Base-by-base conservation (phyloP, 805 yeast genomes). In the Wickerhamiella cacticola region DNA sequence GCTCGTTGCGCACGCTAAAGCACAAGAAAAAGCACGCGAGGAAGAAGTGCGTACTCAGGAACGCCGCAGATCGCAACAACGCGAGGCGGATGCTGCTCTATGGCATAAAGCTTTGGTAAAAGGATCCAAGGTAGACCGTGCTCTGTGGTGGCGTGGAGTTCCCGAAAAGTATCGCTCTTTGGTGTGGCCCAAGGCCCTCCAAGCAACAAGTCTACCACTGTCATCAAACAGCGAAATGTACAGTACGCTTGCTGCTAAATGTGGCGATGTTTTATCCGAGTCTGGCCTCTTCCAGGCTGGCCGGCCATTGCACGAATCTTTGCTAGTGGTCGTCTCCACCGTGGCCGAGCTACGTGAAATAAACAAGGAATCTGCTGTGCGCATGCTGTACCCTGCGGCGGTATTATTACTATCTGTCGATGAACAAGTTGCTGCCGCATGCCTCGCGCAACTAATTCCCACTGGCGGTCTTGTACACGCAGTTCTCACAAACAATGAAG, bases 111-210 rank as follows among this genome's bases (percentile, higher is more conserved):
- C 63, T 36, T 67, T 74, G 7, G 68, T 64, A 46, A 44, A 35
- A 22, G 40, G 40, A n/a, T 6, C 41, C 19, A 44, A 44, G 21
- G 19, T 44, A 3, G 28, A 24, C 5, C 64, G 79, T 40, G 79
- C 76, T 51, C 59, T 76, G 26, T 75, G 79, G 75, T 77, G 82
- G 82, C 62, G 79, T 29, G 79, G 79, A 3, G 57, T 78, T 2
- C 78, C 82, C 1, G 29, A 55, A n/a, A 56, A 57, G 18, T 55
- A 68, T 5, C 64, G 87, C 39, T 59, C 65, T 4, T 58, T 60
- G 9, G 65, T 79, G 2, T 81, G 87, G 87, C 57, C 61, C 50
- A 60, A 29, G 26, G 43, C 31, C 10, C 26, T 44, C 2, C 35
- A 18, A 13, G 35, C 19, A 3, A 15, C 22, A 6, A 25, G 13